Percentiles rank a stretch among this genome's conserved stretches.
These are phyloP conservation scores for Skeletonema costatum DNA, from an alignment of 108 stramenopile species.

Conservation along the genomic window DNA sequence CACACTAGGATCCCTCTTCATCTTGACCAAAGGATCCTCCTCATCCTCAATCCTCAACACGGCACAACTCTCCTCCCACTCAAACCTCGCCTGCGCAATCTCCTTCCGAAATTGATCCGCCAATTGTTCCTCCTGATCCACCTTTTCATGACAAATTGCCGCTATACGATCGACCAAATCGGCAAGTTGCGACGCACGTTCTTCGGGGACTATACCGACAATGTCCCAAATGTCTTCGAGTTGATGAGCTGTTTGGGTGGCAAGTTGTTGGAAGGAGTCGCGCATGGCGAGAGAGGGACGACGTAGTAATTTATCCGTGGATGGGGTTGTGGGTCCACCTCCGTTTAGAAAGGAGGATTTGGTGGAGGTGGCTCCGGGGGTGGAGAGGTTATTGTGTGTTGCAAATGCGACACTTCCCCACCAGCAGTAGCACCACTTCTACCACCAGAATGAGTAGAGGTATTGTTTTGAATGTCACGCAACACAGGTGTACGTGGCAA, in stretches of 20 bases:
- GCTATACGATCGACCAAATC: constrained; percentile 67
- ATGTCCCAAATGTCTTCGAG: constrained; percentile 83
- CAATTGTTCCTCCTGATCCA: constrained; percentile 70
- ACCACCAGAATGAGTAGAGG: not conserved
- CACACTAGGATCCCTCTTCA: constrained; percentile 45
- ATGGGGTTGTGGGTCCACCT: not conserved
- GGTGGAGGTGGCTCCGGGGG: not conserved
- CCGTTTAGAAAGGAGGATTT: not conserved
- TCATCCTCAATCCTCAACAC: constrained; percentile 53
- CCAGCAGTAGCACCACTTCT: not conserved
- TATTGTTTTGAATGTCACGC: not conserved
- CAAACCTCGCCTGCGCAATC: constrained; percentile 64
- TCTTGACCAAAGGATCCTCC: constrained; percentile 21
- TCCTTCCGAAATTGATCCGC: constrained; percentile 80
- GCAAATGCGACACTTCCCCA: not conserved
- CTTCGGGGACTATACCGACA: constrained; percentile 81
- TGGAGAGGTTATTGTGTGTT: not conserved
- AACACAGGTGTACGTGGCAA: constrained; percentile 14
- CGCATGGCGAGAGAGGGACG: constrained; percentile 31
- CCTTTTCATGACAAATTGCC: constrained; percentile 71
- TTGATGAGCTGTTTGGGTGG: constrained; percentile 64
- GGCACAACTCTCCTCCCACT: constrained; percentile 48
- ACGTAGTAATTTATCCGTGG: not conserved
- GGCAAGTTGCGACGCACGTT: constrained; percentile 74
- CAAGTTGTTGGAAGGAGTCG: constrained; percentile 39